Percentiles rank a stretch among this genome's conserved stretches.
Conservation (phyloP, 192 early-diverging fungal genomes). For the Dissophora ornata region DNA sequence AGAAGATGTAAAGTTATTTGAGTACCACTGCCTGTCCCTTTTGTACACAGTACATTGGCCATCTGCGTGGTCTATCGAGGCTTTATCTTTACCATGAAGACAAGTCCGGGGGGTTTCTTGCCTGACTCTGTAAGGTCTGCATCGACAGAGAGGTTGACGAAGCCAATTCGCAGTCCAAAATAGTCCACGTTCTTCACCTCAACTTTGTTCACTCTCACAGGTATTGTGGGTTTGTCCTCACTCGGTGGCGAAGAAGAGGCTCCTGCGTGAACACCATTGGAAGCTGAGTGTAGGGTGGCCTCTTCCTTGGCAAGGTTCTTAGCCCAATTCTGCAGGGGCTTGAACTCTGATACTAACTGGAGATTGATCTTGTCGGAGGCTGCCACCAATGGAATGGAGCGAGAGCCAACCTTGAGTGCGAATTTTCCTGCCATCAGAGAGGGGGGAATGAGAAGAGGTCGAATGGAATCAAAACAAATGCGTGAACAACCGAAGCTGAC, state of each 20-base stretch:
- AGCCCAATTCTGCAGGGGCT: slow-evolving; percentile 71
- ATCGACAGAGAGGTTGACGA: slow-evolving; percentile 76
- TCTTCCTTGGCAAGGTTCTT: slow-evolving; percentile 57
- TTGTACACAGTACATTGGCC: too few species aligned
- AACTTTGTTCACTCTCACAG: slow-evolving; percentile 61
- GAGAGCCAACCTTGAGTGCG: slow-evolving; percentile 41
- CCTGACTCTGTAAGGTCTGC: slow-evolving; percentile 62
- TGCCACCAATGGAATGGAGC: slow-evolving; percentile 42
- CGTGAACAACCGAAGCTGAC: too few species aligned
- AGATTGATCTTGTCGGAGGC: slow-evolving; percentile 41
- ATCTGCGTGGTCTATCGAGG: too few species aligned
- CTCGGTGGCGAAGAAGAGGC: not conserved
- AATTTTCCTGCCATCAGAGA: slow-evolving; percentile 32
- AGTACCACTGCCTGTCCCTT: not conserved
- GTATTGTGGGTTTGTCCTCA: slow-evolving; percentile 17
- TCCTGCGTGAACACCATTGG: not conserved
- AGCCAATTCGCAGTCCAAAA: slow-evolving; percentile 77
- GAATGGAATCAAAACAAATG: not conserved
- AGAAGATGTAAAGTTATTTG: not conserved
- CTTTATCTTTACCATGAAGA: slow-evolving; percentile 77
- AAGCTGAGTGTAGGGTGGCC: not conserved
- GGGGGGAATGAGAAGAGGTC: not conserved
- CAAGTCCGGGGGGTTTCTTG: slow-evolving; percentile 72
- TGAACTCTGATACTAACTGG: slow-evolving; percentile 59
- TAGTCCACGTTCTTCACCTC: slow-evolving; percentile 80